Base-by-base conservation (phyloP, 331 rosid species). In the Phaseolus coccineus region DNA sequence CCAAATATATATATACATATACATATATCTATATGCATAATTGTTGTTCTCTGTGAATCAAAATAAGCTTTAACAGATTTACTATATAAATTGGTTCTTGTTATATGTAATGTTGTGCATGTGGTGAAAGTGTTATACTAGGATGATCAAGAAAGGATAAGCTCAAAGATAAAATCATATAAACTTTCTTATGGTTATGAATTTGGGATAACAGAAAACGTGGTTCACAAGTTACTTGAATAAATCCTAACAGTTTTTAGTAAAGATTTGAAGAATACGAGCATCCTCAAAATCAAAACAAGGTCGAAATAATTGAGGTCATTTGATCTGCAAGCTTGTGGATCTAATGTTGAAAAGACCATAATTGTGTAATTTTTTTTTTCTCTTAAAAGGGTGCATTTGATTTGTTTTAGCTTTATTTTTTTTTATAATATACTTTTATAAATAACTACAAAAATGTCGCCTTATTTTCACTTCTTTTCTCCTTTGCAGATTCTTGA, bases 1-100 rank as follows among this genome's bases (percentile, higher is more conserved):
- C 27, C 30, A n/a, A 79, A 48, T 27, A 59, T 74, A 28, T 67
- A 53, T 46, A 33, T 6, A 39, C 2, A 39, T 1, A 6, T 1
- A 35, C 0, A 35, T 5, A 37, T 37, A 37, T 37, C 5, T 37
- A 37, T 37, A 3, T 33, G 3, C 0, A 0, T 35, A 19, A 13
- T 44, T 40, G 12, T 61, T 39, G 56, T 71, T 74, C 19, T 71
- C 68, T 80, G 44, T 88, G 77, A 39, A 65, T 30, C n/a, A 9
- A 51, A 51, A 16, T 19, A 19, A 19, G 22, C 22, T 16, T 33
- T 19, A 16, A 51, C 56, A 16, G 4, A 4, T 35, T 35, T 35
- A 35, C 39, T 4, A 4, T 35, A 5, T 35, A 19, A 19, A 19
- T 19, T 19, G 22, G 22, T 19, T 19, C 22, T 19, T 19, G 40